Percentiles rank a stretch among this genome's conserved stretches.
Conservation (phyloP, 805 yeast species). For the Yarrowia yakushimensis region DNA sequence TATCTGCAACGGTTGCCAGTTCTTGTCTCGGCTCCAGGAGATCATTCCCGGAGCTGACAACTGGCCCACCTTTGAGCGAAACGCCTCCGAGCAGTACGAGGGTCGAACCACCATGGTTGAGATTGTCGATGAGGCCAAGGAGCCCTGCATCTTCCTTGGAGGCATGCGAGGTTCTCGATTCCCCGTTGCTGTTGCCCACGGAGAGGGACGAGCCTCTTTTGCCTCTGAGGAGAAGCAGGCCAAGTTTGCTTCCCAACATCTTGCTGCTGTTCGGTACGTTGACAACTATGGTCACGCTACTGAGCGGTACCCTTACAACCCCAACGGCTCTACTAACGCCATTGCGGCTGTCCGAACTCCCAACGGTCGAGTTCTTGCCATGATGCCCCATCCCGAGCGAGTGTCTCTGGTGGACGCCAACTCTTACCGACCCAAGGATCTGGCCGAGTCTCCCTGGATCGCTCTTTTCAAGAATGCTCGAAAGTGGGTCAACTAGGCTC, state of each 20-base stretch:
- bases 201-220: constrained; percentile 92
- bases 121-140: constrained; percentile 54
- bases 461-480: constrained; percentile 89
- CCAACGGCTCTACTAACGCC: constrained; percentile 93
- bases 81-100: constrained; percentile 90
- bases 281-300: constrained; percentile 89
- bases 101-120: constrained; percentile 92
- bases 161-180: constrained; percentile 91
- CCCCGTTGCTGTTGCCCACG: constrained; percentile 98
- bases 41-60: constrained; percentile 88
- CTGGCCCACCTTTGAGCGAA: constrained; percentile 96
- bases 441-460: constrained; percentile 96
- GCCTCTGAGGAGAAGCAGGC: constrained; percentile 45
- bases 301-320: constrained; percentile 85
- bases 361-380: constrained; percentile 91
- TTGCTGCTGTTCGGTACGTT: constrained; percentile 72
- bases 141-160: constrained; percentile 66
- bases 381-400: constrained; percentile 99
- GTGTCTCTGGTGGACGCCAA: constrained; percentile 82
- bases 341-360: constrained; percentile 88
- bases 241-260: constrained; percentile 46
- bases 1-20: constrained; percentile 98
- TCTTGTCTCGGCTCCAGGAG: constrained; percentile 77
- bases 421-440: constrained; percentile 55
- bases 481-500: constrained; percentile 67